Conservation (phyloP, 2,329 filamentous ascomycete species). For the Myriosclerotinia curreyana region DNA sequence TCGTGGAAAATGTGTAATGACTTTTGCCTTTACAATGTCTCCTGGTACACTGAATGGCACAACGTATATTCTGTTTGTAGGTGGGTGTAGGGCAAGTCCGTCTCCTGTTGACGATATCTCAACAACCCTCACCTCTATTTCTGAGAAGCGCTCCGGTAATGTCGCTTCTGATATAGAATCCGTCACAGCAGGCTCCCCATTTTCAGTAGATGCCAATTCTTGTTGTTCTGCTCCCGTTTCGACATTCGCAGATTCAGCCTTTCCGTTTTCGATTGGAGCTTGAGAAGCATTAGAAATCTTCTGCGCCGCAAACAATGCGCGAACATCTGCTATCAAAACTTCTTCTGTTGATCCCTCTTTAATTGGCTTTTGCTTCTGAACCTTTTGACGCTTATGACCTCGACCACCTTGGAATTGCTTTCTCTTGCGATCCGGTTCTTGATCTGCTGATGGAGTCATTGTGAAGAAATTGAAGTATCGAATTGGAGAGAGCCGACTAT, state of each 20-base stretch:
- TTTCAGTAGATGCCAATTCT: slow-evolving; percentile 27
- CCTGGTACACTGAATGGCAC: slow-evolving; percentile 88
- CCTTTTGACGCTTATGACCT: slow-evolving; percentile 49
- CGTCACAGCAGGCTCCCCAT: slow-evolving; percentile 28
- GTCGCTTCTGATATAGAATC: slow-evolving; percentile 23
- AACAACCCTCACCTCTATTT: slow-evolving; percentile 78
- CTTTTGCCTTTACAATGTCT: slow-evolving; percentile 74
- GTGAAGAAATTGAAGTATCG: slow-evolving; percentile 22
- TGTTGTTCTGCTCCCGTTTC: slow-evolving; percentile 26
- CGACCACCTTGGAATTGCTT: slow-evolving; percentile 36
- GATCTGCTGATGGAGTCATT: slow-evolving; percentile 23
- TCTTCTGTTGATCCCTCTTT: slow-evolving; percentile 64
- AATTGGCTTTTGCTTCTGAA: slow-evolving; percentile 52
- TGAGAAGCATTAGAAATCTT: slow-evolving; percentile 36
- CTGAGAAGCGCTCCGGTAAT: slow-evolving; percentile 67
- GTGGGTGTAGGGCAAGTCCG: slow-evolving; percentile 72
- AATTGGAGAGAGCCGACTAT: too few species aligned
- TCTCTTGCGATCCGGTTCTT: slow-evolving; percentile 32
- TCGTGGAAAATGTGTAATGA: slow-evolving; percentile 65
- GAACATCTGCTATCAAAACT: slow-evolving; percentile 62
- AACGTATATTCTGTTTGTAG: slow-evolving; percentile 67
- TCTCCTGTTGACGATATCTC: slow-evolving; percentile 90
- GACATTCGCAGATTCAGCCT: slow-evolving; percentile 32
- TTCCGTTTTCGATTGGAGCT: slow-evolving; percentile 1
- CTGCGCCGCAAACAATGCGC: slow-evolving; percentile 47